phyloP scores from a whole-genome alignment of 345 rosid species.

The Brassica incana region DNA sequence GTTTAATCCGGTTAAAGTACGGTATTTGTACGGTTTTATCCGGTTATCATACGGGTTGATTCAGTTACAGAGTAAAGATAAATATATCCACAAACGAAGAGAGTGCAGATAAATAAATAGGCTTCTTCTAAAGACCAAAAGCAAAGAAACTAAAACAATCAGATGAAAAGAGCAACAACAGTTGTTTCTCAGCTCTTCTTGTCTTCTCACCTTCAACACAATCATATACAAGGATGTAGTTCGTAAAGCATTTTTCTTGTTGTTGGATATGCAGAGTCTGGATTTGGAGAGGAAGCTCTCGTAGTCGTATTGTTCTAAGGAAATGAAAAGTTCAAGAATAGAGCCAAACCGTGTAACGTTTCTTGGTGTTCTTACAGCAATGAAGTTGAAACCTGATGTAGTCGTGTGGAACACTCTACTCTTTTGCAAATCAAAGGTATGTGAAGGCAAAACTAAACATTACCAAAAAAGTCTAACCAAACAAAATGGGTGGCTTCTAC shows the following conservation, averaged over 20 bases:
- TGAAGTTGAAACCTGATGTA: conserved; percentile 57
- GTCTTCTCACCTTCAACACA: conserved; percentile 24
- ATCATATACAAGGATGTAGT: conserved; percentile 51
- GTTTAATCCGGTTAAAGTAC: too few species aligned
- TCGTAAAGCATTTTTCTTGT: conserved; percentile 63
- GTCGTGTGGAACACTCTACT: conserved; percentile 67
- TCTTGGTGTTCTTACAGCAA: conserved; percentile 60
- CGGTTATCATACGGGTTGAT: too few species aligned
- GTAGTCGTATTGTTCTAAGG: conserved; percentile 44
- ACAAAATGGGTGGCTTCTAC: background rate
- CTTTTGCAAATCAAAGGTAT: conserved; percentile 46
- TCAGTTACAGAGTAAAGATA: too few species aligned
- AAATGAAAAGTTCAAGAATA: conserved; percentile 51
- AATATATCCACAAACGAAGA: too few species aligned
- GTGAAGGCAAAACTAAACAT: background rate
- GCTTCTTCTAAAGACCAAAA: background rate
- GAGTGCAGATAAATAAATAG: background rate
- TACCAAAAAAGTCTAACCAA: background rate
- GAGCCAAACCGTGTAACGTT: conserved; percentile 62
- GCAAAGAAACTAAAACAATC: conserved; percentile 20
- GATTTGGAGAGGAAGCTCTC: conserved; percentile 69
- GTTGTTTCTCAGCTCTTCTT: conserved; percentile 4
- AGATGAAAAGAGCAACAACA: background rate
- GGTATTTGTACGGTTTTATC: too few species aligned
- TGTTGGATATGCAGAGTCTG: conserved; percentile 73